Evolutionary conservation across 2,329 filamentous ascomycete species (phyloP).

Genomic region (Beauveria sp.): DNA sequence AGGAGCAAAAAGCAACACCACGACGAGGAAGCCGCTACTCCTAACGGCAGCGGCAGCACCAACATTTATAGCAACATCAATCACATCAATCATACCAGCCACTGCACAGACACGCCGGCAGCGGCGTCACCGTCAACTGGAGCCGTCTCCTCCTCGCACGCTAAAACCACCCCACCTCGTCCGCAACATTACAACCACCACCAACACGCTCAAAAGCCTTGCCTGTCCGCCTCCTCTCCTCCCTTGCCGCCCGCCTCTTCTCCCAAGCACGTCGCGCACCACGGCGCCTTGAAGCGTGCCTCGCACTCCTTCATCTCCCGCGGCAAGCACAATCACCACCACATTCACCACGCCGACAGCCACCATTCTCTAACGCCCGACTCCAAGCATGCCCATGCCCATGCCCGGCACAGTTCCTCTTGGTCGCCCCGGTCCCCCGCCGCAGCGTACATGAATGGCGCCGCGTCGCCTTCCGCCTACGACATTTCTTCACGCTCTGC

Average conservation of each 20-base stretch:
- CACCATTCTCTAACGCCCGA: neutral
- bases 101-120: neutral
- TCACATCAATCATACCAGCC: neutral
- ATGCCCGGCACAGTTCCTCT: slow-evolving; percentile 1
- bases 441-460: slow-evolving; percentile 26
- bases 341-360: neutral
- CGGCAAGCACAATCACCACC: neutral
- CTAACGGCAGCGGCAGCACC: neutral
- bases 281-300: slow-evolving; percentile 10
- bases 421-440: slow-evolving; percentile 11
- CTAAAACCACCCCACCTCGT: neutral
- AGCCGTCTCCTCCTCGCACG: neutral
- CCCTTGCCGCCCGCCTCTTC: slow-evolving; percentile 5
- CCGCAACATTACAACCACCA: neutral
- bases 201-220: slow-evolving; percentile 7
- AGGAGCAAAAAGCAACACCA: neutral
- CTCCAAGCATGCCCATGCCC: slow-evolving; percentile 4
- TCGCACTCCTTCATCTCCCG: slow-evolving; percentile 11
- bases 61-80: neutral
- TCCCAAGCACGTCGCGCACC: slow-evolving; percentile 2
- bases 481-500: slow-evolving; percentile 22
- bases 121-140: neutral
- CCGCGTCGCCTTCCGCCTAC: slow-evolving; percentile 25
- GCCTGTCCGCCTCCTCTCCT: slow-evolving; percentile 3
- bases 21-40: neutral